phyloP scores from a whole-genome alignment of 257 asterid species.

The Verbascum thapsus region DNA sequence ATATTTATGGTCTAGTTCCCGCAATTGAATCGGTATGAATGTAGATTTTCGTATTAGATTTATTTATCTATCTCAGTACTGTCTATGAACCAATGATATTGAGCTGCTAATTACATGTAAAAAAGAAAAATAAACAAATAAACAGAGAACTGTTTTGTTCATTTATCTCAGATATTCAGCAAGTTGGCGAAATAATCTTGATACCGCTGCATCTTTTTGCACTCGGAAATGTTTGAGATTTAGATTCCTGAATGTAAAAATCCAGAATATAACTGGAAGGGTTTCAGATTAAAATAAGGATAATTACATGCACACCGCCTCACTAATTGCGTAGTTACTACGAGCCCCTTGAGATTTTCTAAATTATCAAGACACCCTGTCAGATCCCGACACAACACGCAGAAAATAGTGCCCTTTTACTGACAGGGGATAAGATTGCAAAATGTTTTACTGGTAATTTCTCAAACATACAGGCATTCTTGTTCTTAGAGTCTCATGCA shows the following conservation, averaged over 20 bases:
- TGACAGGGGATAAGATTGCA: no score
- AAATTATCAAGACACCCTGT: background rate
- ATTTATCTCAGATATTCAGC: background rate
- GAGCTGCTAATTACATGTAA: background rate
- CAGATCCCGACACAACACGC: background rate
- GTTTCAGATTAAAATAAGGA: no score
- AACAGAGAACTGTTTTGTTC: background rate
- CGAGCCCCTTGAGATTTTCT: background rate
- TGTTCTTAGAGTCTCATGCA: no score
- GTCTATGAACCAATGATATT: slow-evolving; percentile 5
- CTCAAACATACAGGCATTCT: no score
- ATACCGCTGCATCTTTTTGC: background rate
- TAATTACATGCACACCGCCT: background rate
- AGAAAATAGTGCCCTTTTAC: no score
- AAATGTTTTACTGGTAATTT: no score
- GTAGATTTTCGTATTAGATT: background rate
- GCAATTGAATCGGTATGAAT: slow-evolving; percentile 72
- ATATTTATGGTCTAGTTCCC: slow-evolving; percentile 62
- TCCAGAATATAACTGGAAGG: background rate
- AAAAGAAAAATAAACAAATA: background rate
- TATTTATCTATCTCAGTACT: background rate
- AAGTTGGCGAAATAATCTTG: background rate
- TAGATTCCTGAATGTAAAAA: background rate
- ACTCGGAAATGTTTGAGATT: slow-evolving; percentile 1
- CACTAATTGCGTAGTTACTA: no score